Evolutionary conservation across 345 rosid genomes (phyloP).

Genomic region (Eucalyptus tenuipes): DNA sequence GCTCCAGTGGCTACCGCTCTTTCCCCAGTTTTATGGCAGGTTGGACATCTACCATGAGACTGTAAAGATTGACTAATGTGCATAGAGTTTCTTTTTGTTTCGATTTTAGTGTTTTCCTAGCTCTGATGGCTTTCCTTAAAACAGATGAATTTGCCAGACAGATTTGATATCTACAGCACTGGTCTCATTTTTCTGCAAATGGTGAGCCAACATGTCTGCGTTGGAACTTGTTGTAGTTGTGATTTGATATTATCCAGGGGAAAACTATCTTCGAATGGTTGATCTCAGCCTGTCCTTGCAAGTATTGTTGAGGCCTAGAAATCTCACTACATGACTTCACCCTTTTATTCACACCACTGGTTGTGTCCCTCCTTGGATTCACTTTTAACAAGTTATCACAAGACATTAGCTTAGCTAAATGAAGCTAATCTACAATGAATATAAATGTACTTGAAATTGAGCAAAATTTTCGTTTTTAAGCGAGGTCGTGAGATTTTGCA

Average conservation of each 20-base stretch:
- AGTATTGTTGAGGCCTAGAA: neutral
- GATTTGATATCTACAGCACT: constrained; percentile 88
- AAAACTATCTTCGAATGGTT: neutral
- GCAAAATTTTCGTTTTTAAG: neutral
- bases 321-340: neutral
- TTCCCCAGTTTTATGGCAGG: constrained; percentile 99
- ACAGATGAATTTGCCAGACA: constrained; percentile 94
- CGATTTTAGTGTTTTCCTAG: neutral
- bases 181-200: constrained; percentile 91
- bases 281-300: neutral
- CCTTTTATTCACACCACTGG: neutral
- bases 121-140: constrained; percentile 3
- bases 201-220: constrained; percentile 28
- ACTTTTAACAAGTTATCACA: neutral
- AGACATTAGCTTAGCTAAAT: neutral
- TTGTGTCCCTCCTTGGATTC: neutral
- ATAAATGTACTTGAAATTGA: neutral
- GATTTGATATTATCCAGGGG: neutral
- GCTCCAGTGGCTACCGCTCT: constrained; percentile 97
- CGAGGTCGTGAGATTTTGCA: neutral
- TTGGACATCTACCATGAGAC: neutral
- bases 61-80: neutral
- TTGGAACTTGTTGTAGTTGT: neutral
- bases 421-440: neutral
- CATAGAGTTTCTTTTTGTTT: neutral